Evolutionary conservation across 1,284 basidiomycete genomes (phyloP).

Genomic region (Ganoderma leucocontextum): DNA sequence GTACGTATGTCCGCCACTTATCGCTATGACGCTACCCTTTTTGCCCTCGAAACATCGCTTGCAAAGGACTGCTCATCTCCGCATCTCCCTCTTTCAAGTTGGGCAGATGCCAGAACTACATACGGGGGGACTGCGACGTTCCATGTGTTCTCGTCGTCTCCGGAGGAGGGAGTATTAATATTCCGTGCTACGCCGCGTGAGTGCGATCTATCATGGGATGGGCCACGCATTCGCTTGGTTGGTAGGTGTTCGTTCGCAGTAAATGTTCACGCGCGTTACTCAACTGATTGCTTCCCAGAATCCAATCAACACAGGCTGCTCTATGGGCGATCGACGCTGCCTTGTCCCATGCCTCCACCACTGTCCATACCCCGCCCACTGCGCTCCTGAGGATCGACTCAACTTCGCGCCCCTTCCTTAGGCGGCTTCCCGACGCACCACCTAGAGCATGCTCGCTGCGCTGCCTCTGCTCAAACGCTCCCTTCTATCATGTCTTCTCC

Average conservation of each 20-base stretch:
- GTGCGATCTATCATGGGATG: slow-evolving; percentile 2
- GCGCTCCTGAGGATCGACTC: slow-evolving; percentile 2
- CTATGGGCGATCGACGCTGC: background rate
- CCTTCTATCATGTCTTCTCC: background rate
- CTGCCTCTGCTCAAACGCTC: background rate
- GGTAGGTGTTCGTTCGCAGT: background rate
- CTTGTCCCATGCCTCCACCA: slow-evolving; percentile 5
- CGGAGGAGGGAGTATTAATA: background rate
- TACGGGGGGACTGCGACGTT: background rate
- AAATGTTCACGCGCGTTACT: background rate
- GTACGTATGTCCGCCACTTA: background rate
- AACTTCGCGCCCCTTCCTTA: background rate
- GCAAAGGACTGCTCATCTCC: background rate
- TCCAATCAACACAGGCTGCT: background rate
- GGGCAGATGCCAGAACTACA: background rate
- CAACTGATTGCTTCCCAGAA: background rate
- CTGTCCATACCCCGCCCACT: background rate
- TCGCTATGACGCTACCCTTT: background rate
- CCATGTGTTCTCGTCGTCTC: background rate
- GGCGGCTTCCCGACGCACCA: slow-evolving; percentile 1
- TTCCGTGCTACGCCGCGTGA: slow-evolving; percentile 1
- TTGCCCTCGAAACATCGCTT: background rate
- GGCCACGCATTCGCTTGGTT: background rate
- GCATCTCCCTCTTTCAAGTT: background rate
- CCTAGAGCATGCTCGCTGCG: slow-evolving; percentile 14